These are phyloP conservation scores for Osmanthus fragrans DNA, from an alignment of 257 asterid species.

Conservation along the genomic window DNA sequence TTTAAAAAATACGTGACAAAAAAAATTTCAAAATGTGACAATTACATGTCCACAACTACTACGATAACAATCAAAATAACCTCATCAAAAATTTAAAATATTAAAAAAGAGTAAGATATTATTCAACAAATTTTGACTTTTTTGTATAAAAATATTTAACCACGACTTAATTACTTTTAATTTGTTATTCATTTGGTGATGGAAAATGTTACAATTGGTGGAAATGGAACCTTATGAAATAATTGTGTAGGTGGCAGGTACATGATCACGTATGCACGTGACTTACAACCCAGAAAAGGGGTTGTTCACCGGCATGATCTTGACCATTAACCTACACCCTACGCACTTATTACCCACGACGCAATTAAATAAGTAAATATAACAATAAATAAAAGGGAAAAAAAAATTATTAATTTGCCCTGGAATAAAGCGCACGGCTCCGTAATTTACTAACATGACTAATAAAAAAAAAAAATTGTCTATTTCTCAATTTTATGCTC, in stretches of 20 bases:
- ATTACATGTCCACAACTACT: too few species aligned
- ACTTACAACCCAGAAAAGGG: constrained; percentile 45
- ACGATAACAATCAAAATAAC: too few species aligned
- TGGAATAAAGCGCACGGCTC: neutral
- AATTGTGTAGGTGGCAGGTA: constrained; percentile 23
- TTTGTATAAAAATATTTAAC: neutral
- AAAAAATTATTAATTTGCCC: neutral
- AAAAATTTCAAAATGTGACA: too few species aligned
- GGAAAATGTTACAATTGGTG: neutral
- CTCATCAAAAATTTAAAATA: too few species aligned
- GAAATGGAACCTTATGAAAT: neutral
- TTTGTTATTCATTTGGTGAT: neutral
- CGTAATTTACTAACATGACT: too few species aligned
- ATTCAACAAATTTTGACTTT: too few species aligned
- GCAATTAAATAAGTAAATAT: neutral
- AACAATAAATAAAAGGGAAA: too few species aligned
- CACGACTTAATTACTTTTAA: neutral
- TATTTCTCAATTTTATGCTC: neutral
- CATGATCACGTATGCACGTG: constrained; percentile 15
- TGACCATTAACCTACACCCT: constrained; percentile 37
- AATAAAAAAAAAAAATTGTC: neutral
- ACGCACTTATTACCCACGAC: constrained; percentile 19
- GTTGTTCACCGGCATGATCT: constrained; percentile 37
- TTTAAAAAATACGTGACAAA: too few species aligned
- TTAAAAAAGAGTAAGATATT: too few species aligned